Evolutionary conservation across 73 alveolate species (phyloP), one percentile per base, ranked within the genome.

Genomic region (Tetrahymena borealis): DNA sequence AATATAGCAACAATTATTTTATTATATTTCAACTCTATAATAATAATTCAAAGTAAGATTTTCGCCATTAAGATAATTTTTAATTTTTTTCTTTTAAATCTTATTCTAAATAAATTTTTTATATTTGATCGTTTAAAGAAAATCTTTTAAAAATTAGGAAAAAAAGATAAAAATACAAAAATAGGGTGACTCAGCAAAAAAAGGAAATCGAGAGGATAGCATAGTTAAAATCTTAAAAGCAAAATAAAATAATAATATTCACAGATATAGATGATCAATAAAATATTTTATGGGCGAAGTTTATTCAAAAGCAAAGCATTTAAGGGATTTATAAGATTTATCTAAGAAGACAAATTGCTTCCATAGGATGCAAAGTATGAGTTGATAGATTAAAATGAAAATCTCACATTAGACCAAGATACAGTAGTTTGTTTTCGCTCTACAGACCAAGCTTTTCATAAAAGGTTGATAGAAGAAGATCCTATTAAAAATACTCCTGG

Each of bases 221-320:
- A 20, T 35, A 11, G n/a, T 60, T 9, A 60, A 60, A 0, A 60
- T 0, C 13, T 60, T 20, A 60, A 60, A 60, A 1, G 20, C 37
- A 60, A 60, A 28, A 7, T 15, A 28, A 60, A 18, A 60, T 60
- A 60, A 20, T 24, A 16, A 10, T 1, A 3, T 16, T n/a, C n/a
- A n/a, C n/a, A n/a, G n/a, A n/a, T n/a, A 13, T 1, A 28, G 10
- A 60, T 60, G 85, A 60, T 60, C 28, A 60, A 60, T 9, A 60
- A 60, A 60, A 60, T 60, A 60, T 60, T 60, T 60, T 60, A 60
- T 60, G 85, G 85, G 85, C n/a, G 85, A 60, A 60, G 85, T 60
- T 60, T 60, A 18, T 60, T 60, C 31, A 60, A 60, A 60, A 60
- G 85, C 31, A 60, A 60, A 60, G 28, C 85, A 18, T 60, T 60